A percentile compares a stretch with the other conserved stretches of the same genome.
Evolutionary conservation across 2,329 filamentous ascomycete genomes (phyloP).

Genomic region (Aspergillus cejpii): DNA sequence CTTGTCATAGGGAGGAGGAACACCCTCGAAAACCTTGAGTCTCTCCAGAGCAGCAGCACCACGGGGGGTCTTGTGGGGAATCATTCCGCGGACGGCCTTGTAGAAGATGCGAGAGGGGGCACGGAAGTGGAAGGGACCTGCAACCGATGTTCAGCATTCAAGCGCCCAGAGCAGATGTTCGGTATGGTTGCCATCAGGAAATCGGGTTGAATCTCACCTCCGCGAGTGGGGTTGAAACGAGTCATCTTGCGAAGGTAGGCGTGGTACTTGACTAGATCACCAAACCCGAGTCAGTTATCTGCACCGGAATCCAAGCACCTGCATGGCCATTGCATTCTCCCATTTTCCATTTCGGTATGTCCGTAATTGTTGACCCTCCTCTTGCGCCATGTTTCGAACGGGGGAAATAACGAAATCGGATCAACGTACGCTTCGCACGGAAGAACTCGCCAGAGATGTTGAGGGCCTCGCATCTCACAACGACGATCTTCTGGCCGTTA

Average conservation of each 20-base stretch:
- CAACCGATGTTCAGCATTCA: conserved; percentile 12
- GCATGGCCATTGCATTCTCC: background rate
- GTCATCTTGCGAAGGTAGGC: conserved; percentile 99
- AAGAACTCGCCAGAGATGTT: conserved; percentile 99
- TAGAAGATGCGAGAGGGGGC: conserved; percentile 99
- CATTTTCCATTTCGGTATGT: conserved; percentile 11
- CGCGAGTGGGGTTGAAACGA: conserved; percentile 98
- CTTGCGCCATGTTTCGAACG: conserved; percentile 7
- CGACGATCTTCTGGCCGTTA: conserved; percentile 97
- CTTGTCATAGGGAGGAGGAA: conserved; percentile 98
- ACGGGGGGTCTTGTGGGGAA: conserved; percentile 99
- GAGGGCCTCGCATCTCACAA: conserved; percentile 97
- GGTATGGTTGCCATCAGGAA: conserved; percentile 17
- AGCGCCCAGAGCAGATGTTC: conserved; percentile 3
- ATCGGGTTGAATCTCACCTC: conserved; percentile 57
- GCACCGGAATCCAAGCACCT: background rate
- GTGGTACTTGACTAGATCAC: conserved; percentile 91
- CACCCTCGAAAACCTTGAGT: conserved; percentile 99
- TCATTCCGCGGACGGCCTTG: conserved; percentile 99
- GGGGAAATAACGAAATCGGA: conserved; percentile 20
- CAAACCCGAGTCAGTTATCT: conserved; percentile 43
- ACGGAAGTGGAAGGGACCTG: conserved; percentile 99
- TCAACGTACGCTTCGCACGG: conserved; percentile 97
- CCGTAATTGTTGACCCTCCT: background rate
- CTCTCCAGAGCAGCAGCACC: conserved; percentile 94